Base-by-base conservation (phyloP, 805 yeast genomes). In the Metschnikowia borealis region DNA sequence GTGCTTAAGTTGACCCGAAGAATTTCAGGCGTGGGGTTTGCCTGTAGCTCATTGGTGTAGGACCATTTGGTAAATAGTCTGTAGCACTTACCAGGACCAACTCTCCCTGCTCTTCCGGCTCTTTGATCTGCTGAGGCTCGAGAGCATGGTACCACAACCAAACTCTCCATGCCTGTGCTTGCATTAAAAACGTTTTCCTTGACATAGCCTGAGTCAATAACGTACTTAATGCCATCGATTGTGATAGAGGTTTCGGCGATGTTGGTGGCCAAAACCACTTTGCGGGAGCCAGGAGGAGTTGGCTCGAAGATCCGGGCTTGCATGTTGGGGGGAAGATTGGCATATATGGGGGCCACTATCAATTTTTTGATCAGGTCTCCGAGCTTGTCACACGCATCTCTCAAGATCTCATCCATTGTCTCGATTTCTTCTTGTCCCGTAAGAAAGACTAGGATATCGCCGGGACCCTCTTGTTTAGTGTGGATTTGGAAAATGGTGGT, bases 391-490 rank as follows among this genome's bases (percentile, higher is more conserved):
- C 81, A 70, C 0, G 92, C 84, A n/a, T 86, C 91, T 5, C 75
- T 66, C 18, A 91, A 64, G 44, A 80, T 81, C 47, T 87, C 92
- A 42, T 84, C 89, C 78, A 85, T 78, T 2, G 81, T 74, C 59
- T 94, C 98, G 51, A 94, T 94, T 61, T 92, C 99, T 50, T 92
- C 98, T 65, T 94, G 98, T 36, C 99, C 99, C 0, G 98, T 94
- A 45, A 92, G 68, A 65, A 92, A 92, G 1, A 92, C 95, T 29
- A 94, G 69, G 14, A 92, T 87, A 64, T 94, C 99, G 3, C 97
- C 96, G 0, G 82, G 79, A 2, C 78, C 70, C 50, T 84, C 86
- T 50, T 71, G 71, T 0, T 87, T 77, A 31, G 72, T 73, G 62
- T 94, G 98, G 18, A 92, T 89, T 61, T 89, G 95, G 63, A 89